Evolutionary conservation across 2,329 filamentous ascomycete species (phyloP), one percentile per base, ranked within the genome.

Genomic region (Monosporascus sp.): DNA sequence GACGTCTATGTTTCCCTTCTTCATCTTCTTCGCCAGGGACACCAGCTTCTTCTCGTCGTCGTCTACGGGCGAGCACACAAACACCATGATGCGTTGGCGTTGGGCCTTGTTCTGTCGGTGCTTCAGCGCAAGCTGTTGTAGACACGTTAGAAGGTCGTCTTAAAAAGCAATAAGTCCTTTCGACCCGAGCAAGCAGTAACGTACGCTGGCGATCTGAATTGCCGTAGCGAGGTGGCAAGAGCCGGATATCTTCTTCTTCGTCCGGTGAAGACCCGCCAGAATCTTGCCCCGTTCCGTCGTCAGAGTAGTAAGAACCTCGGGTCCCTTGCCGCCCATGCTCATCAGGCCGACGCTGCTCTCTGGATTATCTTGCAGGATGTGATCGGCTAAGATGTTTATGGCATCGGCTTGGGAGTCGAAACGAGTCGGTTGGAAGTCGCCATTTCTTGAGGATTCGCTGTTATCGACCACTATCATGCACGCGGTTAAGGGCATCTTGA

Each of bases 391-490:
- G 66, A 97, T 86, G 73, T 89, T 94, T 66, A 96, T 90, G 52
- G 93, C 92, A 73, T 99, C 94, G 63, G 90, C 82, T 80, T 99
- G 94, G 64, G 94, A 91, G 75, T 97, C 91, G 81, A 92, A 99
- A 73, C 94, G 85, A 62, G 92, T 95, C 54, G 94, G 93, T 68
- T 89, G 88, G 72, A 80, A 82, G 72, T 99, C 94, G 69, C 95
- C 94, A 75, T 99, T 99, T 70, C 94, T 86, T 79, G 90, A 96
- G 77, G 89, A 92, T 79, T 99, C 94, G 79, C 92, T 97, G 81
- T 97, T 99, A 82, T 99, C 94, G 68, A 97, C 90, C 81, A 97
- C 86, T 73, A 99, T 90, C 92, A 99, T 97, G 59, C 96, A 95
- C 77, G 94, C 95, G 85, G 99, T 94, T 74, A 99, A 86, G 75